These are phyloP conservation scores for Brassica incana DNA, from an alignment of 345 rosid species.

Conservation along the genomic window DNA sequence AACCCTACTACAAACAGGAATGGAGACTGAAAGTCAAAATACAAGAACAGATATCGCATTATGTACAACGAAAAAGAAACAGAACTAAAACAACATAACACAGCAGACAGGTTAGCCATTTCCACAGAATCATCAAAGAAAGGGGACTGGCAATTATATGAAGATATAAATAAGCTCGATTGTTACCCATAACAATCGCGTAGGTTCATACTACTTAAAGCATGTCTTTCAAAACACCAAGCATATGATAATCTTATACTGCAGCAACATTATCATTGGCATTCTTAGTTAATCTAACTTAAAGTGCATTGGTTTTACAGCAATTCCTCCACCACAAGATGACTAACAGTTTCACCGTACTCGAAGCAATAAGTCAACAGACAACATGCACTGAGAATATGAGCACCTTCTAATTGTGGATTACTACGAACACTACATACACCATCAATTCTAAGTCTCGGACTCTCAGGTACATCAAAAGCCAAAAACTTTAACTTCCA, in stretches of 20 bases:
- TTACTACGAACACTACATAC: neutral
- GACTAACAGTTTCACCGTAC: neutral
- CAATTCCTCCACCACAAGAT: constrained; percentile 17
- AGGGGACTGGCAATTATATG: neutral
- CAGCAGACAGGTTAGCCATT: neutral
- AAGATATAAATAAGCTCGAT: neutral
- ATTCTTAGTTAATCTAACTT: neutral
- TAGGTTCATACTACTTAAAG: neutral
- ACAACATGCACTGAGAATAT: neutral
- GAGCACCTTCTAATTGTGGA: neutral
- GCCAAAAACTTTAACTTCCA: constrained; percentile 2
- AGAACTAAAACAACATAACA: neutral
- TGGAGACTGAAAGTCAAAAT: neutral
- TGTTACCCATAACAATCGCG: neutral
- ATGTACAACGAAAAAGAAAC: neutral
- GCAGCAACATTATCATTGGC: neutral
- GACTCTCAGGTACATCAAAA: neutral
- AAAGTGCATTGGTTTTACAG: neutral
- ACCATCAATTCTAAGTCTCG: neutral
- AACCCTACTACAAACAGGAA: neutral
- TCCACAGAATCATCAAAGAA: too few species aligned
- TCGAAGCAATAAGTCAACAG: neutral
- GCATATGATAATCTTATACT: neutral
- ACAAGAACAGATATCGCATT: neutral
- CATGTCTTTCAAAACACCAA: neutral